Percentiles rank a stretch among this genome's conserved stretches.
phyloP scores from a whole-genome alignment of 2,329 filamentous ascomycete genomes.

The Penicillium digitatum region DNA sequence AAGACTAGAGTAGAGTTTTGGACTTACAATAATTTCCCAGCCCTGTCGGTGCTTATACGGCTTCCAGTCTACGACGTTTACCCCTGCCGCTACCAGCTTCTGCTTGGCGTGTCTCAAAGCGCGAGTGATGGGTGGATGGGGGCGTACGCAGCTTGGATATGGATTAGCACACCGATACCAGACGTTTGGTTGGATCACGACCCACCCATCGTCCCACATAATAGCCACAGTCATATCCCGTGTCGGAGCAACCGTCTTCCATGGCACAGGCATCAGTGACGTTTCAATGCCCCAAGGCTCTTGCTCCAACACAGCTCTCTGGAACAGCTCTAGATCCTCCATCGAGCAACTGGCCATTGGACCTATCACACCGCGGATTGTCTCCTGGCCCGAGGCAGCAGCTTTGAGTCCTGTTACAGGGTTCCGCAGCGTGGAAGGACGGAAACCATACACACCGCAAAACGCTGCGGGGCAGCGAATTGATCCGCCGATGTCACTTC shows the following conservation, averaged over 20 bases:
- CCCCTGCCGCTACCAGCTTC: conserved; percentile 42
- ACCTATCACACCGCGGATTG: conserved; percentile 36
- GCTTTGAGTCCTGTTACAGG: conserved; percentile 31
- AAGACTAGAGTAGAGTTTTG: not conserved
- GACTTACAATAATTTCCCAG: conserved; percentile 35
- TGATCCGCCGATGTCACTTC: conserved; percentile 49
- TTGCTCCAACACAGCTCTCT: conserved; percentile 36
- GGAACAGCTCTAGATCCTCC: conserved; percentile 39
- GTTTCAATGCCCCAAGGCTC: conserved; percentile 45
- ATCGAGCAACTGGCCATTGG: conserved; percentile 28
- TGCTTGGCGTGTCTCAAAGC: conserved; percentile 20
- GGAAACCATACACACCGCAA: conserved; percentile 45
- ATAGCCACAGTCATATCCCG: conserved; percentile 49
- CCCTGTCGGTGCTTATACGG: conserved; percentile 34
- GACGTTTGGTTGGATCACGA: not conserved
- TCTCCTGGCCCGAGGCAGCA: conserved; percentile 35
- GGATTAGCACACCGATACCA: not conserved
- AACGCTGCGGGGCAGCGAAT: conserved; percentile 46
- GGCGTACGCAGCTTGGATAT: conserved; percentile 50
- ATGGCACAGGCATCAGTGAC: conserved; percentile 40
- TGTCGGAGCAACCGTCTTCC: conserved; percentile 30
- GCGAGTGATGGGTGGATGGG: conserved; percentile 53
- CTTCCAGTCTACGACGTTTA: conserved; percentile 41
- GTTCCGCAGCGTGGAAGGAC: conserved; percentile 37
- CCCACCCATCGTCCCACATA: conserved; percentile 59